Evolutionary conservation across 2,329 filamentous ascomycete genomes (phyloP), one percentile per base, ranked within the genome.

Genomic region (Lecanoromycetidae sp.): DNA sequence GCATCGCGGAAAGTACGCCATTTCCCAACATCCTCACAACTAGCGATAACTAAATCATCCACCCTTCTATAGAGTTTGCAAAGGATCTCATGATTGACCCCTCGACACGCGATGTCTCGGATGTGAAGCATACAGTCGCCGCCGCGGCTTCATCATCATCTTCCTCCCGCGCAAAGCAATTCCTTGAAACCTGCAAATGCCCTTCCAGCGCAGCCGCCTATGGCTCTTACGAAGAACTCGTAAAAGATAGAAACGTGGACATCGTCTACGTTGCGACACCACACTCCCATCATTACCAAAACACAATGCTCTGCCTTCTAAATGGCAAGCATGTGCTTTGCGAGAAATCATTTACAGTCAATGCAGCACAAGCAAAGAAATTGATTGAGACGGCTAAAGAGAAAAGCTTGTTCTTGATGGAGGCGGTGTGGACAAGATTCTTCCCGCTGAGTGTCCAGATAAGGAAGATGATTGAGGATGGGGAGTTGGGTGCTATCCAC

Each of bases 221-320:
- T 61, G 84, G 82, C 50, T 85, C 81, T 9, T 94, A 94, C 65
- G 74, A 80, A 52, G 84, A 87, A 61, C 75, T 94, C 23, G 86
- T 90, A 22, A 74, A 76, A 42, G 85, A 94, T 61, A 69, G 81
- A 5, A 75, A 85, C 57, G 76, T 94, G 55, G 84, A 94, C 63
- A 84, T 93, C 57, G 67, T 94, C 66, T 94, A 94, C 64, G 77
- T 94, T 47, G 87, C 86, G 20, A 94, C 87, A 3, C 87, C 87
- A 13, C 87, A 94, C 68, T 88, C 84, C 57, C 87, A 94, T 64
- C 87, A 94, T 69, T 94, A 88, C 69, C 86, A 93, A 63, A 90
- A 94, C 66, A 76, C 79, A 54, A 85, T 87, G 77, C 75, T 93
- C n/a, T 83, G 80, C 35, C 72, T 94, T 32, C 76, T 85, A 55